Evolutionary conservation across 768 basidiomycete species (phyloP).

Genomic region (Hortiboletus flavorubellus): DNA sequence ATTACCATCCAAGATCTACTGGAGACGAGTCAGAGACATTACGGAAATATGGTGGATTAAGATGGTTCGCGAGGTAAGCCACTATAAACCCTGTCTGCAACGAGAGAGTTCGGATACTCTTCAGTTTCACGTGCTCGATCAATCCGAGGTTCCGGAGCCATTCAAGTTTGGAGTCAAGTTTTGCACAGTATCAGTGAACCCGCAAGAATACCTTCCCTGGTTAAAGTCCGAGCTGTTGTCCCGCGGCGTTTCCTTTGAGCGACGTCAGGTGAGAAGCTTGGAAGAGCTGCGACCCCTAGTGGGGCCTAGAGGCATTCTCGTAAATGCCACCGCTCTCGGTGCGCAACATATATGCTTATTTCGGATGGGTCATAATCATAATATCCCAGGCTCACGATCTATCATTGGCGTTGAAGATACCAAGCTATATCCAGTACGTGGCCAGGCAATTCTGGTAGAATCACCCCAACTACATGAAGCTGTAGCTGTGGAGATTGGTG

Average conservation of each 20-base stretch:
- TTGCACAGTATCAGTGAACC: conserved; percentile 47
- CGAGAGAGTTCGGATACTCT: not conserved
- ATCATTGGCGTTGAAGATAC: conserved; percentile 82
- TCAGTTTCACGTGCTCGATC: conserved; percentile 34
- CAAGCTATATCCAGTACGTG: conserved; percentile 70
- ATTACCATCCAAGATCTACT: conserved; percentile 38
- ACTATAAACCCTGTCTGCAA: not conserved
- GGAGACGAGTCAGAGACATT: conserved; percentile 11
- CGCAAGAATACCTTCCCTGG: conserved; percentile 49
- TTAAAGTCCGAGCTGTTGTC: conserved; percentile 38
- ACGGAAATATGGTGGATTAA: conserved; percentile 38
- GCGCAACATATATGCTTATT: conserved; percentile 7
- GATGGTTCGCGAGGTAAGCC: conserved; percentile 38
- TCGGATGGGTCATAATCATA: not conserved
- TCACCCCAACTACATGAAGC: conserved; percentile 57
- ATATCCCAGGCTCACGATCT: conserved; percentile 53
- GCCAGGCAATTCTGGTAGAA: conserved; percentile 76
- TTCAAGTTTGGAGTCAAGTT: conserved; percentile 40
- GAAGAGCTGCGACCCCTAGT: conserved; percentile 44
- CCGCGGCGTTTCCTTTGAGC: conserved; percentile 44
- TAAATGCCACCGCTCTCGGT: conserved; percentile 60
- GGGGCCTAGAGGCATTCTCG: conserved; percentile 38
- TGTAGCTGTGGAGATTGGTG: conserved; percentile 25
- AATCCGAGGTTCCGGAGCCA: conserved; percentile 34
- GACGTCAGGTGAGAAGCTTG: conserved; percentile 39